These are phyloP conservation scores for Dysphania ambrosioides DNA, from an alignment of 148 eudicot genomes.

Conservation along the genomic window DNA sequence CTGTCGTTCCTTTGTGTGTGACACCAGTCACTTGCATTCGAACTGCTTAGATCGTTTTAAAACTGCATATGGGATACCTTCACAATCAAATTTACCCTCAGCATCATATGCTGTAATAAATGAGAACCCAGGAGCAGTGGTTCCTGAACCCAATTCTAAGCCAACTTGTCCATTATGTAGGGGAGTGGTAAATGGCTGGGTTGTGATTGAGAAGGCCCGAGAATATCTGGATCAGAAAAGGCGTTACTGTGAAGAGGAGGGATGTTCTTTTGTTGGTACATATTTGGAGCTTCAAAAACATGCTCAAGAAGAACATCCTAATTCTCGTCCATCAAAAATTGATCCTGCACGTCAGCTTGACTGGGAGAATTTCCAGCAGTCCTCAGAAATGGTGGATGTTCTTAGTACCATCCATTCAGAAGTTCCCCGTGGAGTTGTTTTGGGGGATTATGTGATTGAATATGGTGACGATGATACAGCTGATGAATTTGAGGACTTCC, in stretches of 20 bases:
- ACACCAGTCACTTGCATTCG: conserved; percentile 88
- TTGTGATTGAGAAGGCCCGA: conserved; percentile 51
- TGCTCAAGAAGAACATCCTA: conserved; percentile 76
- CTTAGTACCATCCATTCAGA: conserved; percentile 91
- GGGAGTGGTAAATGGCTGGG: conserved; percentile 90
- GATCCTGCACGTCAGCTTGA: conserved; percentile 90
- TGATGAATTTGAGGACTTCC: conserved; percentile 88
- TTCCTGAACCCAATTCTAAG: conserved; percentile 39
- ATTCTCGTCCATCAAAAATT: conserved; percentile 73
- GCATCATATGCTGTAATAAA: conserved; percentile 26
- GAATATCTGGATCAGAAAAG: conserved; percentile 56
- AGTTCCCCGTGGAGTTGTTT: conserved; percentile 88
- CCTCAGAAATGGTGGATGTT: conserved; percentile 89
- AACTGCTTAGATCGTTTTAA: conserved; percentile 90
- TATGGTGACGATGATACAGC: conserved; percentile 83
- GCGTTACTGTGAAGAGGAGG: conserved; percentile 68
- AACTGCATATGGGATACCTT: conserved; percentile 59
- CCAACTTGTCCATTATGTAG: conserved; percentile 89
- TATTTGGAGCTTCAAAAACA: conserved; percentile 76
- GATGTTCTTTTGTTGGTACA: conserved; percentile 64
- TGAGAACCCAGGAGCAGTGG: conserved; percentile 28
- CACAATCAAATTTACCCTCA: conserved; percentile 42
- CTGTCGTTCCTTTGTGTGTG: conserved; percentile 83
- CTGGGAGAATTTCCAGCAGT: conserved; percentile 96
- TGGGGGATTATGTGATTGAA: conserved; percentile 96